phyloP scores from a whole-genome alignment of 2,329 filamentous ascomycete genomes.

The Fusarium brachygibbosum region DNA sequence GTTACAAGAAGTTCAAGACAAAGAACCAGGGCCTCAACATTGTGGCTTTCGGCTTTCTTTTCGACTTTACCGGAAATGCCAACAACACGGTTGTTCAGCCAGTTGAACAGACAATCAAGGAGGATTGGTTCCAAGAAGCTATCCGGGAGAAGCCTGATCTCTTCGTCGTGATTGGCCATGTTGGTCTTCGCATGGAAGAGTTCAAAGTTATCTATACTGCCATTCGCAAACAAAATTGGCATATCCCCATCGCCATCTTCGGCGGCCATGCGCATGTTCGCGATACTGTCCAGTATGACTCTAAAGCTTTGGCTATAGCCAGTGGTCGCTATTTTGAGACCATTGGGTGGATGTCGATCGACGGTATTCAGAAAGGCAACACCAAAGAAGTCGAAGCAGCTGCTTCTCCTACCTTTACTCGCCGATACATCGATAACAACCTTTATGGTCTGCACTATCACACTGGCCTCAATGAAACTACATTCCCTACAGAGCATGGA shows the following conservation, averaged over 20 bases:
- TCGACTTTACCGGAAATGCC: slow-evolving; percentile 90
- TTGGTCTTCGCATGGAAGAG: slow-evolving; percentile 84
- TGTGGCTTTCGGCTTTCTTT: slow-evolving; percentile 92
- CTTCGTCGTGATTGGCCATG: slow-evolving; percentile 88
- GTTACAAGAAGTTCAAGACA: slow-evolving; percentile 91
- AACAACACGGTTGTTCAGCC: slow-evolving; percentile 90
- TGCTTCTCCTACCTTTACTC: slow-evolving; percentile 71
- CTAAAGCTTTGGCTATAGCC: slow-evolving; percentile 81
- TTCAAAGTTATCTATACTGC: slow-evolving; percentile 82
- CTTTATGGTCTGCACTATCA: slow-evolving; percentile 87
- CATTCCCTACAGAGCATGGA: slow-evolving; percentile 83
- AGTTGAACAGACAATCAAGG: slow-evolving; percentile 83
- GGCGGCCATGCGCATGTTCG: slow-evolving; percentile 92
- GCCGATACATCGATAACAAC: slow-evolving; percentile 95
- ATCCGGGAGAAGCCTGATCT: slow-evolving; percentile 88
- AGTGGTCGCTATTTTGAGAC: slow-evolving; percentile 96
- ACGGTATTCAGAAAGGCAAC: slow-evolving; percentile 65
- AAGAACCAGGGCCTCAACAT: slow-evolving; percentile 88
- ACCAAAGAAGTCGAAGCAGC: slow-evolving; percentile 48
- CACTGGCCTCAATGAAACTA: slow-evolving; percentile 76
- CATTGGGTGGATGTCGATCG: slow-evolving; percentile 91
- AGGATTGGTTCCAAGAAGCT: slow-evolving; percentile 89
- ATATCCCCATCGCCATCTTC: slow-evolving; percentile 90
- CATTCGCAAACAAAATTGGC: slow-evolving; percentile 81
- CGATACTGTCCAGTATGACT: slow-evolving; percentile 85